Percentiles rank a stretch among this genome's conserved stretches.
phyloP scores from a whole-genome alignment of 768 basidiomycete species.

The Pleurotus ostreatus region DNA sequence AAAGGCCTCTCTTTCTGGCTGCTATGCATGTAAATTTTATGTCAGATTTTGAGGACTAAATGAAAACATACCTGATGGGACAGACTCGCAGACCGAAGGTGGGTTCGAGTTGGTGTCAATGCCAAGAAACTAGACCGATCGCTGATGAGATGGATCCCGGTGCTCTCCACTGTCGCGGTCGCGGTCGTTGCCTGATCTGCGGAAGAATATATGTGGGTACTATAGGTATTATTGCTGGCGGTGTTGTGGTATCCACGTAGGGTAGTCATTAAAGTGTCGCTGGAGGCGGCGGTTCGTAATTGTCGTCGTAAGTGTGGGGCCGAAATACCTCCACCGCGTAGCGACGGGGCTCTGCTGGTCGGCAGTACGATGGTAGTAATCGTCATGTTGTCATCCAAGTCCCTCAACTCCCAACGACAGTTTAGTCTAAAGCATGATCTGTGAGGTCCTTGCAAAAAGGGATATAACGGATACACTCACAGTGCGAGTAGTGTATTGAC shows the following conservation, averaged over 20 bases:
- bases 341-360: neutral
- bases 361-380: slow-evolving; percentile 2
- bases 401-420: neutral
- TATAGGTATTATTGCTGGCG: neutral
- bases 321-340: neutral
- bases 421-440: neutral
- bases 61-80: too few species aligned
- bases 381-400: neutral
- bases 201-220: neutral
- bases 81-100: too few species aligned
- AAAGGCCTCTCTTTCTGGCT: neutral
- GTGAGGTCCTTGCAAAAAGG: neutral
- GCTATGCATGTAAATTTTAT: too few species aligned
- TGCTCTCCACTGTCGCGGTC: neutral
- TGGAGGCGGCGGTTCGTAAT: neutral
- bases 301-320: neutral
- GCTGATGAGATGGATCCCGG: neutral
- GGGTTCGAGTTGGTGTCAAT: too few species aligned
- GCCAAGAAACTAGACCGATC: neutral
- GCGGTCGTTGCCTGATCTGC: neutral
- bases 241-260: neutral
- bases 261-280: neutral
- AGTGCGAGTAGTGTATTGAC: slow-evolving; percentile 5
- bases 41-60: too few species aligned
- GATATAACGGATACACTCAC: neutral